These are phyloP conservation scores for Phaeosphaeria sp. DNA, from an alignment of 2,329 filamentous ascomycete genomes.

Conservation along the genomic window DNA sequence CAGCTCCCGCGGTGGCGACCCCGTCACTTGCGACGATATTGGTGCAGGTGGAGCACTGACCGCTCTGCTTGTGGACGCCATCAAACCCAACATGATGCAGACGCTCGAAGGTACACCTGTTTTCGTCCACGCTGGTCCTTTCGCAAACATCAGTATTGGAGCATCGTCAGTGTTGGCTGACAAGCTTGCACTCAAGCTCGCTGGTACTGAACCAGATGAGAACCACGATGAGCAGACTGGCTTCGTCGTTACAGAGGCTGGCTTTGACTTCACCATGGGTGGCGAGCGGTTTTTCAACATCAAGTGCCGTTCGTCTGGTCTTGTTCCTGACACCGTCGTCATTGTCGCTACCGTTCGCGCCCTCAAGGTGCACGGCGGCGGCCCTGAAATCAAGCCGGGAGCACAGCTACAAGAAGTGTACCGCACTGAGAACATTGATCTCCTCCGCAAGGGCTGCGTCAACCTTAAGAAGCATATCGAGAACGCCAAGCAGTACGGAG, in stretches of 20 bases:
- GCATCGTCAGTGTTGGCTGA: conserved; percentile 95
- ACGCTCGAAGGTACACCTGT: conserved; percentile 96
- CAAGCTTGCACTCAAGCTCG: conserved; percentile 93
- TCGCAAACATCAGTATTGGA: conserved; percentile 97
- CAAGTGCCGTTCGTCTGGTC: conserved; percentile 94
- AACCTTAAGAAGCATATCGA: conserved; percentile 95
- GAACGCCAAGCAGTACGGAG: conserved; percentile 87
- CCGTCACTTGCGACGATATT: conserved; percentile 94
- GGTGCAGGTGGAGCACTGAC: conserved; percentile 91
- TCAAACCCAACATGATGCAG: conserved; percentile 99
- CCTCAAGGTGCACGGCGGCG: conserved; percentile 95
- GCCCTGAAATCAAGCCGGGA: conserved; percentile 89
- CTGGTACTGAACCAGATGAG: conserved; percentile 91
- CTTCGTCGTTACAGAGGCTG: conserved; percentile 95
- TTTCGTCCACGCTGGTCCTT: conserved; percentile 95
- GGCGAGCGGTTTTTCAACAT: conserved; percentile 99
- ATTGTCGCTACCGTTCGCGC: conserved; percentile 95
- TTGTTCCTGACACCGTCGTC: conserved; percentile 91
- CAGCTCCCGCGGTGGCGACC: conserved; percentile 82
- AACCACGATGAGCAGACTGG: conserved; percentile 81
- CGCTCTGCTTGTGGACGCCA: conserved; percentile 95
- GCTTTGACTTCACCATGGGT: conserved; percentile 99
- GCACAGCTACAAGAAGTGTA: conserved; percentile 87
- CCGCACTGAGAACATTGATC: conserved; percentile 89
- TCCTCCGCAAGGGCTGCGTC: conserved; percentile 87